Base-by-base conservation (phyloP, 768 basidiomycete species). In the Rhodotorula sphaerocarpa region DNA sequence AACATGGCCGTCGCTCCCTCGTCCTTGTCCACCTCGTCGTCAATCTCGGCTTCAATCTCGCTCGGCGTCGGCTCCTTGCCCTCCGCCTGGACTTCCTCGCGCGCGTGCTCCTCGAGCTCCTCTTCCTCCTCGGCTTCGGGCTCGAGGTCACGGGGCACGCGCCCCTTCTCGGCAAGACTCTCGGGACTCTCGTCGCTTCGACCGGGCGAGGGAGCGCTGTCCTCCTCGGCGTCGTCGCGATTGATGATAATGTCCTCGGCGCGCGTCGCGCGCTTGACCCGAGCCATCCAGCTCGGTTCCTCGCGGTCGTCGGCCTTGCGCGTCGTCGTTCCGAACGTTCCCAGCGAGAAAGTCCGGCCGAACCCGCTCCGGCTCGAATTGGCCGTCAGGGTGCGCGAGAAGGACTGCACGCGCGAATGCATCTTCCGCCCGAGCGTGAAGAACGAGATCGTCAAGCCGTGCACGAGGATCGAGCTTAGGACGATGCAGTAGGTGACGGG, bases 401-500 rank as follows among this genome's bases (percentile, higher is more conserved):
- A 67, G 14, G 90, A 92, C 86, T 87, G 90, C 12, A 93, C 96
- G 68, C 90, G 82, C 23, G 82, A 85, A 74, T 92, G 90, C n/a
- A 96, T 90, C 30, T 90, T 83, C 34, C 88, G 80, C 23, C 90
- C 86, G 33, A 97, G 83, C 27, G 90, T 90, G 79, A 96, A 95
- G 73, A 86, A 86, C 0, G 93, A 90, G 67, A 99, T 95, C 16
- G 90, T 92, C 12, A 92, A 71, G 90, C 80, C 80, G 70, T 61
- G 58, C 15, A 66, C 63, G 23, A 86, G 80, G 64, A 96, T 88
- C 0, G 90, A 93, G 70, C 84, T 85, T 12, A 99, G 80, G 6
- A 99, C 95, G 83, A 97, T 84, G 75, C 95, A 96, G 2, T 87
- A 85, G 16, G 90, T 87, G 68, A 99, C 88, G 0, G 95, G 95